Evolutionary conservation across 2,329 filamentous ascomycete species (phyloP).

Genomic region (Xylariaceae sp.): DNA sequence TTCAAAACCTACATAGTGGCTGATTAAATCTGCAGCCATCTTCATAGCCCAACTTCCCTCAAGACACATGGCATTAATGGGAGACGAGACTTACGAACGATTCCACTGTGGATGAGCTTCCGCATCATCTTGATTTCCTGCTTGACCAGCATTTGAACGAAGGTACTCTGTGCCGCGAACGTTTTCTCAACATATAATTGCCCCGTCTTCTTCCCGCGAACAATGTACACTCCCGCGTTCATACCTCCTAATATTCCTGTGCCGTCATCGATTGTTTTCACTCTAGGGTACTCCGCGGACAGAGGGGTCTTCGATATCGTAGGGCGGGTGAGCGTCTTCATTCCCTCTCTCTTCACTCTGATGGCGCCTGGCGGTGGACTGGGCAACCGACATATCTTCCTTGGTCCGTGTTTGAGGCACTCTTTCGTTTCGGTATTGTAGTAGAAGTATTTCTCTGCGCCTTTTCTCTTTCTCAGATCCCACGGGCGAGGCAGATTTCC

Average conservation of each 20-base stretch:
- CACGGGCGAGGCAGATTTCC: conserved; percentile 6
- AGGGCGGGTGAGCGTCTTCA: neutral
- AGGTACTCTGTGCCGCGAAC: neutral
- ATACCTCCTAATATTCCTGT: conserved; percentile 3
- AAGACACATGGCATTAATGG: neutral
- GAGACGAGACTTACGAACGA: conserved; percentile 3
- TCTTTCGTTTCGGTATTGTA: conserved; percentile 3
- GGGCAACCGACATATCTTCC: neutral
- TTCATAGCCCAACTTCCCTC: neutral
- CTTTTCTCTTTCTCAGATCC: conserved; percentile 2
- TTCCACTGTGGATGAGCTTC: conserved; percentile 2
- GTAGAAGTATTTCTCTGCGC: neutral
- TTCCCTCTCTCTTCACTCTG: neutral
- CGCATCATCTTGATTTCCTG: conserved; percentile 11
- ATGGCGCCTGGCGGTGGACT: conserved; percentile 3
- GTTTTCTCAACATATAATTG: conserved; percentile 10
- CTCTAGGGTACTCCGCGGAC: conserved; percentile 1
- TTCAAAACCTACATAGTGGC: neutral
- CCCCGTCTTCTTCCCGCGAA: neutral
- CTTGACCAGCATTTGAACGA: neutral
- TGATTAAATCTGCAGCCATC: neutral
- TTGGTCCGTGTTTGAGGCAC: conserved; percentile 1
- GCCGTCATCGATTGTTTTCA: conserved; percentile 3
- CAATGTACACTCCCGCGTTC: conserved; percentile 8
- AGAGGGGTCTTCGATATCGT: conserved; percentile 4